Conservation (phyloP, 331 rosid genomes). For the Pyrus hybrid region DNA sequence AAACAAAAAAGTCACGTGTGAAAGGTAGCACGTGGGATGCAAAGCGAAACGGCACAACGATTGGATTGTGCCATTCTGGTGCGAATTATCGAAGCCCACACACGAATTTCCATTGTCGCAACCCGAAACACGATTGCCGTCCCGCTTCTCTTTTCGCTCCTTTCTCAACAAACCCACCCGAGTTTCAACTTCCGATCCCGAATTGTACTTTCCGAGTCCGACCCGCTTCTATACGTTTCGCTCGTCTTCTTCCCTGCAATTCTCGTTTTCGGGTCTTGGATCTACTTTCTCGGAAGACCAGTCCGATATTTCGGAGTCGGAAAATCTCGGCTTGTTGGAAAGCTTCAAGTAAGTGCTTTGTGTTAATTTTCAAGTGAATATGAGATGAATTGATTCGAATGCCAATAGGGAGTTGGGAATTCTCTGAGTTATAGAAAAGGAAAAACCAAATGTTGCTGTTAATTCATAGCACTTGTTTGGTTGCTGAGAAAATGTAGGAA, state of each 20-base stretch:
- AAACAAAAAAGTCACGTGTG: background rate
- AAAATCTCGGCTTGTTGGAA: background rate
- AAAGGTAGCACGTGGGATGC: background rate
- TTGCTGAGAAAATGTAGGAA: background rate
- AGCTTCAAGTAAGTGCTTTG: background rate
- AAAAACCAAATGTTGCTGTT: background rate
- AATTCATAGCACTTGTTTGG: background rate
- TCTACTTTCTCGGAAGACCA: background rate
- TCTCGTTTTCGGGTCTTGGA: background rate
- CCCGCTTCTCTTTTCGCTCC: background rate
- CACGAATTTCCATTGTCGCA: background rate
- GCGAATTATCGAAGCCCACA: background rate
- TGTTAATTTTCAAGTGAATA: background rate
- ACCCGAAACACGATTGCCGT: background rate
- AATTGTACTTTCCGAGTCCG: background rate
- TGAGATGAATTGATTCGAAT: background rate
- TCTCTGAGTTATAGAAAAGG: background rate
- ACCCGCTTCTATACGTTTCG: background rate
- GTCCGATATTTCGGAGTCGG: background rate
- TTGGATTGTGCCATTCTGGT: background rate
- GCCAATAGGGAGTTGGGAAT: background rate
- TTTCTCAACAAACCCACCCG: background rate
- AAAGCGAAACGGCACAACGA: background rate
- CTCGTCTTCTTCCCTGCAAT: background rate
- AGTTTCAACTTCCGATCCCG: background rate